A percentile compares a stretch with the other conserved stretches of the same genome.
phyloP scores from a whole-genome alignment of 768 basidiomycete species.

The Punctularia strigosozonata region DNA sequence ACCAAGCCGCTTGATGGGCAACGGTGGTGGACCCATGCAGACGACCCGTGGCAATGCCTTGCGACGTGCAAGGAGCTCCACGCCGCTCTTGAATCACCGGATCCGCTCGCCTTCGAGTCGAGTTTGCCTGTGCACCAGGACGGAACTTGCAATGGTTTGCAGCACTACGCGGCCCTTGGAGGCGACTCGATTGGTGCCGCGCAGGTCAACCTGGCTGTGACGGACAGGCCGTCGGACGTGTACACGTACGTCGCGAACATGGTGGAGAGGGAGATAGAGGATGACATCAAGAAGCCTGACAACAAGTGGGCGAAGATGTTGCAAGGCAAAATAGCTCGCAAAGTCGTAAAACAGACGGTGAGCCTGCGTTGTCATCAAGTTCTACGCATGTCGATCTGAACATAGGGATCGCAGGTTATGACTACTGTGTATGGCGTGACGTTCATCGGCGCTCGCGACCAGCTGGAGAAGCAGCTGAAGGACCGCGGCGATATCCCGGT shows the following conservation, averaged over 20 bases:
- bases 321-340: constrained; percentile 71
- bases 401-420: constrained; percentile 62
- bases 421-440: constrained; percentile 99
- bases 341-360: constrained; percentile 97
- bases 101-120: constrained; percentile 46
- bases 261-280: constrained; percentile 57
- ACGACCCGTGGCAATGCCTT: constrained; percentile 97
- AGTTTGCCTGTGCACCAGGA: constrained; percentile 93
- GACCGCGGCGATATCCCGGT: constrained; percentile 61
- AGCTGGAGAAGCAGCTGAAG: constrained; percentile 82
- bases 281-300: constrained; percentile 41
- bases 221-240: constrained; percentile 86
- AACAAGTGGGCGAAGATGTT: constrained; percentile 46
- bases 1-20: constrained; percentile 64
- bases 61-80: constrained; percentile 87
- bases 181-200: constrained; percentile 81
- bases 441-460: constrained; percentile 86
- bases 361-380: constrained; percentile 11
- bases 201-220: constrained; percentile 84
- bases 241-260: constrained; percentile 85
- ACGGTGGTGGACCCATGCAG: constrained; percentile 84
- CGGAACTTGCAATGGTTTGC: constrained; percentile 95
- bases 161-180: constrained; percentile 97
- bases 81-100: constrained; percentile 61
- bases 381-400: too few relatives aligned